Conservation (phyloP, 345 rosid genomes). For the Corchorus capsularis region DNA sequence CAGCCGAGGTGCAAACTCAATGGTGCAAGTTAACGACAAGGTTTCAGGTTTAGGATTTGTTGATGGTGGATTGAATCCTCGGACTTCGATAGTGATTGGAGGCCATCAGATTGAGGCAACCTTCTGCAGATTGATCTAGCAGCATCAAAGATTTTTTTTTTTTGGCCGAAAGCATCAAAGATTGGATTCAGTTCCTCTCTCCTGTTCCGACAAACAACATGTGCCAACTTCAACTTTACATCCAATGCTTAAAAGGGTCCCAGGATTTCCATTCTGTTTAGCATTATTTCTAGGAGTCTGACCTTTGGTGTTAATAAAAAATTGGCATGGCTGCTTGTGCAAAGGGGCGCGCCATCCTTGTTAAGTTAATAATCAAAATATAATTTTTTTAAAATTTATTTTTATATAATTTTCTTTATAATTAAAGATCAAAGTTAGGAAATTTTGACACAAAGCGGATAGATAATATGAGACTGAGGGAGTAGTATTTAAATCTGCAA, state of each 20-base stretch:
- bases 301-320: too few species aligned
- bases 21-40: conserved; percentile 36
- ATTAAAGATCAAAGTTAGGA: too few species aligned
- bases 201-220: conserved; percentile 28
- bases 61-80: conserved; percentile 34
- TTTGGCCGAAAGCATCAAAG: conserved; percentile 21
- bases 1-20: conserved; percentile 47
- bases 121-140: conserved; percentile 43
- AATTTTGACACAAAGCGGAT: too few species aligned
- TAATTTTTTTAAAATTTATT: too few species aligned
- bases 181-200: conserved; percentile 46
- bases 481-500: too few species aligned
- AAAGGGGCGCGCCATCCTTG: too few species aligned
- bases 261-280: too few species aligned
- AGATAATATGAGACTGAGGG: too few species aligned
- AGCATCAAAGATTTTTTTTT: conserved; percentile 28
- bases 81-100: conserved; percentile 38
- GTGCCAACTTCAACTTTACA: conserved; percentile 38
- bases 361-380: too few species aligned
- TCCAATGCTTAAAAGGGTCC: background rate
- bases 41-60: conserved; percentile 36
- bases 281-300: too few species aligned
- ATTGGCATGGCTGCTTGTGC: too few species aligned
- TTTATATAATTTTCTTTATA: too few species aligned
- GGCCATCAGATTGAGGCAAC: conserved; percentile 41